phyloP scores from a whole-genome alignment of 192 early-diverging fungal genomes.

The Gigaspora rosea region DNA sequence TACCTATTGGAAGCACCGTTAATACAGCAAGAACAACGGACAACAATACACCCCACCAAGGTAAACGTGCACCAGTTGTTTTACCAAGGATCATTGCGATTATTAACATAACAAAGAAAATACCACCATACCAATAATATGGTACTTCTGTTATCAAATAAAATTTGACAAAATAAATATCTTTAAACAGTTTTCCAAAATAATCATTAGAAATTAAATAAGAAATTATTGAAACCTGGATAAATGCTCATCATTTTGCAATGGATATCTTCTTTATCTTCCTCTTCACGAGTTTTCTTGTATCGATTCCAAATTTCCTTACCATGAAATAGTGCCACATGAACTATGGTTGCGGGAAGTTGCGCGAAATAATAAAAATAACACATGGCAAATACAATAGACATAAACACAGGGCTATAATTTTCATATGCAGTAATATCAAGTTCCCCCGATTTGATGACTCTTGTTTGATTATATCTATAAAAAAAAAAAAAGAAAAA shows the following conservation, averaged over 20 bases:
- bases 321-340: no score
- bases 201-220: neutral
- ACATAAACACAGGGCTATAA: no score
- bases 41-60: slow-evolving; percentile 52
- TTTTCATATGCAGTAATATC: no score
- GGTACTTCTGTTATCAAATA: slow-evolving; percentile 43
- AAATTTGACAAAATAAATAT: neutral
- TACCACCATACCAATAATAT: slow-evolving; percentile 48
- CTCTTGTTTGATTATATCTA: slow-evolving; percentile 30
- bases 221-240: neutral
- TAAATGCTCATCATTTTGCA: slow-evolving; percentile 23
- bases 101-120: slow-evolving; percentile 42
- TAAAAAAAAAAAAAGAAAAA: no score
- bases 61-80: slow-evolving; percentile 41
- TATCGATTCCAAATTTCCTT: no score
- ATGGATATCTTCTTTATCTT: slow-evolving; percentile 22
- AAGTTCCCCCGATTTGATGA: no score
- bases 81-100: slow-evolving; percentile 42
- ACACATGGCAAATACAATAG: no score
- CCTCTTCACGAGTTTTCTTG: no score
- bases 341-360: neutral
- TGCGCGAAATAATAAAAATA: slow-evolving; percentile 53
- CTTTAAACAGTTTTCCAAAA: no score
- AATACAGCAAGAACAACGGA: slow-evolving; percentile 40
- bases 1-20: slow-evolving; percentile 54